Conservation (phyloP, 805 yeast genomes). For the Candida dendrica region DNA sequence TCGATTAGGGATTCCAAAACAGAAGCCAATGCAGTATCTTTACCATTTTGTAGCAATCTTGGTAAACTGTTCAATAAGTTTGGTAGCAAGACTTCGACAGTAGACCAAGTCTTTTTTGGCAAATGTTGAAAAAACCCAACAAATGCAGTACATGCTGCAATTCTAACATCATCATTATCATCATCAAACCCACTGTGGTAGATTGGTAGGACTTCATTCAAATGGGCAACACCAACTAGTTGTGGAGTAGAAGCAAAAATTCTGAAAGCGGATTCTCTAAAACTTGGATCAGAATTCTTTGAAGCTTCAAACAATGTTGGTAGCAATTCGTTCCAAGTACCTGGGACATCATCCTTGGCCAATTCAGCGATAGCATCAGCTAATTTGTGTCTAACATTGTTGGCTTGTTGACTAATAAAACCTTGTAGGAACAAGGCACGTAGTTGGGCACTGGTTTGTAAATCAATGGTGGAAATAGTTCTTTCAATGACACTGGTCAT, state of each 20-base stretch:
- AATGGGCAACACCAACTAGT: slow-evolving; percentile 53
- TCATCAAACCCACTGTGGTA: slow-evolving; percentile 82
- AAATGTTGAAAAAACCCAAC: slow-evolving; percentile 79
- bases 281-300: slow-evolving; percentile 46
- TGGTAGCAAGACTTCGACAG: slow-evolving; percentile 74
- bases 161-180: slow-evolving; percentile 71
- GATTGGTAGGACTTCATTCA: slow-evolving; percentile 53
- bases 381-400: slow-evolving; percentile 79
- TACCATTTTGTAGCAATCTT: slow-evolving; percentile 69
- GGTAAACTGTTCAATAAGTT: slow-evolving; percentile 81
- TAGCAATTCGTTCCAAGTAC: slow-evolving; percentile 71
- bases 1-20: slow-evolving; percentile 89
- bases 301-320: slow-evolving; percentile 69
- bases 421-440: slow-evolving; percentile 66
- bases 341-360: slow-evolving; percentile 58
- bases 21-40: slow-evolving; percentile 73
- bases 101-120: slow-evolving; percentile 74
- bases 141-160: slow-evolving; percentile 88
- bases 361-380: slow-evolving; percentile 93
- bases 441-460: slow-evolving; percentile 52
- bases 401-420: slow-evolving; percentile 59
- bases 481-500: slow-evolving; percentile 63
- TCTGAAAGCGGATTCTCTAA: slow-evolving; percentile 88
- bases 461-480: slow-evolving; percentile 64
- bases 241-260: slow-evolving; percentile 82